Base-by-base conservation (phyloP, 257 asterid species). In the Solanum bukasovii region DNA sequence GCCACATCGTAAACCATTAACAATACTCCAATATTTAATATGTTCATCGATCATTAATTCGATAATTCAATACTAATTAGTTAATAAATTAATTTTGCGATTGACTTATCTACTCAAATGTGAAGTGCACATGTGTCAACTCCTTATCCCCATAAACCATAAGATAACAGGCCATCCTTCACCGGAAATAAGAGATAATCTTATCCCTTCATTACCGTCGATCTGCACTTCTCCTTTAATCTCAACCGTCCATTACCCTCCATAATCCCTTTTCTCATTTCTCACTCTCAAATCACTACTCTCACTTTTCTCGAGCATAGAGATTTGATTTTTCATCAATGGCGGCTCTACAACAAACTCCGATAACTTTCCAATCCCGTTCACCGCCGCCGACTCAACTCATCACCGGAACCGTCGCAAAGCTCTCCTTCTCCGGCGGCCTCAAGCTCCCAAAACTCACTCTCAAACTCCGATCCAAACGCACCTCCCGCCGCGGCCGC, bases 311-410 rank as follows among this genome's bases (percentile, higher is more conserved):
- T 13, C 21, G 73, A 78, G 61, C 87, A 40, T 86, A 5, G 70
- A 31, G 78, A 31, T 71, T 71, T 31, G 34, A 67, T 7, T 21
- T 20, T 20, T 35, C 84, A 63, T 81, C 61, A 88, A 94, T 94
- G 98, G 95, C 95, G 87, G 92, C 94, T 23, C 87, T 95, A 10
- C 97, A 93, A 71, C 98, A 92, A 91, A 86, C 96, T 27, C 93
- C 95, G 56, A 90, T 92, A 46, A 88, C 95, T 4, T 91, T 92
- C 89, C 96, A 86, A 9, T 88, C 90, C 86, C 91, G 90, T 16
- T 88, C 93, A 34, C 91, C 91, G 13, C 93, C 89, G 27, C 90
- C 94, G 31, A 27, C 93, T n/a, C 92, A 91, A 34, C 78, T 90
- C 89, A 88, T 63, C 11, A 74, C 87, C 73, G 88, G 40, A 29